phyloP scores from a whole-genome alignment of 2,329 filamentous ascomycete species.

The Aspergillus puulaauensis region DNA sequence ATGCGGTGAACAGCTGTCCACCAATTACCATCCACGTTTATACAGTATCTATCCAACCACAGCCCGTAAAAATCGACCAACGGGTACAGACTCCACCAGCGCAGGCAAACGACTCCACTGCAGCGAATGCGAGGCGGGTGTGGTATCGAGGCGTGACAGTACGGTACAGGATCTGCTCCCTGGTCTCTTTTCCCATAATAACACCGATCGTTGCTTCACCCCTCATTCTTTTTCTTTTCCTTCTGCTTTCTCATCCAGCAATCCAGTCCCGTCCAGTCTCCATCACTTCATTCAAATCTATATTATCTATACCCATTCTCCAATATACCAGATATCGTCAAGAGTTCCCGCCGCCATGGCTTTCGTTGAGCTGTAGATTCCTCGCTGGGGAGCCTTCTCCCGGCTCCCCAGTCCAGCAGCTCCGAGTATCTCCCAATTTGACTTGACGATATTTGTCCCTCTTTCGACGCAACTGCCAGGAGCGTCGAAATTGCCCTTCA shows the following conservation, averaged over 20 bases:
- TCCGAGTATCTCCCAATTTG: constrained; percentile 64
- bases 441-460: constrained; percentile 55
- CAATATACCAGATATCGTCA: constrained; percentile 63
- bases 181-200: constrained; percentile 23
- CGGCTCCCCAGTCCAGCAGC: constrained; percentile 81
- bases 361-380: constrained; percentile 89
- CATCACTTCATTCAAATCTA: constrained; percentile 10
- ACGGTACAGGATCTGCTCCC: constrained; percentile 14
- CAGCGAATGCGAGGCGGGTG: constrained; percentile 16
- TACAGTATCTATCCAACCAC: constrained; percentile 25
- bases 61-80: not conserved
- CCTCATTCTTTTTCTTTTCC: constrained; percentile 18
- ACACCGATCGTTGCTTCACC: constrained; percentile 13
- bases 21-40: constrained; percentile 24
- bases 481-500: constrained; percentile 63
- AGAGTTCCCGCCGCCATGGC: constrained; percentile 66
- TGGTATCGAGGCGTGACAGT: constrained; percentile 3
- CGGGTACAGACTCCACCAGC: constrained; percentile 22
- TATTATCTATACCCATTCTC: constrained; percentile 18
- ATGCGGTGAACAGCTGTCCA: constrained; percentile 33
- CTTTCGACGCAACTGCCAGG: constrained; percentile 45
- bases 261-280: constrained; percentile 11
- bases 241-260: constrained; percentile 15
- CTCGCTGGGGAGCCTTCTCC: constrained; percentile 67
- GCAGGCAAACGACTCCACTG: constrained; percentile 29